phyloP scores from a whole-genome alignment of 371 early-diverging fungal species.

The Apophysomyces ossiformis region DNA sequence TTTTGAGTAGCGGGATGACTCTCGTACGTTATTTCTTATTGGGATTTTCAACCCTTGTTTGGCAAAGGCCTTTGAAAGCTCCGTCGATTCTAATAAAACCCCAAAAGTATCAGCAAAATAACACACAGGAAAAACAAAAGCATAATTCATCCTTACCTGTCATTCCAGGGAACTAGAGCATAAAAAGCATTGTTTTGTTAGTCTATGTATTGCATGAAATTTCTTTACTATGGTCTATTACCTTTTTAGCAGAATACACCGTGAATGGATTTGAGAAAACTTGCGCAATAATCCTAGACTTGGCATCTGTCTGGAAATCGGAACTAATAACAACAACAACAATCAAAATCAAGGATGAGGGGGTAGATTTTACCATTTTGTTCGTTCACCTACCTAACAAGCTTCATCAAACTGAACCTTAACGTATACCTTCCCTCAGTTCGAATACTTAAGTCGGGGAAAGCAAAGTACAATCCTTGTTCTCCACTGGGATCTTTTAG shows the following conservation, averaged over 20 bases:
- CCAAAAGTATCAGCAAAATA: constrained; percentile 10
- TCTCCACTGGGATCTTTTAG: constrained; percentile 62
- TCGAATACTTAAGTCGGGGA: constrained; percentile 88
- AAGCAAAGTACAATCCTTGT: constrained; percentile 89
- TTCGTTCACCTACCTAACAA: constrained; percentile 40
- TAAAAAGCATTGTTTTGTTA: background rate
- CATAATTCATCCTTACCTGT: constrained; percentile 43
- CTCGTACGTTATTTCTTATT: constrained; percentile 77
- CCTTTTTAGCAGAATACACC: constrained; percentile 64
- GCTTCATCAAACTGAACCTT: constrained; percentile 67
- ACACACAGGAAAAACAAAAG: background rate
- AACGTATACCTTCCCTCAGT: constrained; percentile 87
- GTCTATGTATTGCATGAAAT: background rate
- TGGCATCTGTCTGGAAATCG: constrained; percentile 57
- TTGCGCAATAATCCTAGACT: constrained; percentile 62
- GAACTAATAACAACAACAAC: constrained; percentile 35
- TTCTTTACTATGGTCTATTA: constrained; percentile 14
- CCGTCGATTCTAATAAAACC: constrained; percentile 77
- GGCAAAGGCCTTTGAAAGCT: constrained; percentile 86
- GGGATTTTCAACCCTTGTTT: constrained; percentile 93
- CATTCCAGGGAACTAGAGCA: constrained; percentile 63
- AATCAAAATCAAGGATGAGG: background rate
- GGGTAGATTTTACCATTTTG: background rate
- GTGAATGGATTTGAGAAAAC: constrained; percentile 62
- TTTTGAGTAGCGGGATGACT: constrained; percentile 1